Evolutionary conservation across 169 alveolate genomes (phyloP).

Genomic region (Eimeria zaria): DNA sequence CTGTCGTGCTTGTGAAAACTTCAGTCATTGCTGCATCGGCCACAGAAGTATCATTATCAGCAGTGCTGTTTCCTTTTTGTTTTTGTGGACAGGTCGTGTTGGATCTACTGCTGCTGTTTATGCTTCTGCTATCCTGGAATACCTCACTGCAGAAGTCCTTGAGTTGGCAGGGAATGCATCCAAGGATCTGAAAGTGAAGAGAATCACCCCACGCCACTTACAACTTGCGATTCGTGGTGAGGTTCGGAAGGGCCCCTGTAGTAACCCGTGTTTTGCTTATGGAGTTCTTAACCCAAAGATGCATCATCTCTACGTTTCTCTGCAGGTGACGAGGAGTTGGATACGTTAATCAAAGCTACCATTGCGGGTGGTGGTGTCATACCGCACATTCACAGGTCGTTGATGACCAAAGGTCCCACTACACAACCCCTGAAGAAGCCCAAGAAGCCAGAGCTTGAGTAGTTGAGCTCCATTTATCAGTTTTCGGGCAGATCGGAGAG

Average conservation of each 20-base stretch:
- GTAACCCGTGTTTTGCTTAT: neutral
- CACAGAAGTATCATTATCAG: neutral
- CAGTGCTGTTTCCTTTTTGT: neutral
- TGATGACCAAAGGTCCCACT: constrained; percentile 84
- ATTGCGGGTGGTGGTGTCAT: constrained; percentile 99
- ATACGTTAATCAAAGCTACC: constrained; percentile 98
- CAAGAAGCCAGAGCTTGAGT: constrained; percentile 75
- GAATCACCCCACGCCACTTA: constrained; percentile 98
- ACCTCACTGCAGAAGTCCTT: constrained; percentile 99
- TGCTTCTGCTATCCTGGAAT: constrained; percentile 99
- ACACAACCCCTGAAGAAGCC: constrained; percentile 80
- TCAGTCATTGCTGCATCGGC: neutral
- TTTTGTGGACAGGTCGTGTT: constrained; percentile 90
- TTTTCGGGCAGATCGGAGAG: constrained; percentile 14
- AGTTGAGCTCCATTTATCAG: neutral
- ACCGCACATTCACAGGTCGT: constrained; percentile 97
- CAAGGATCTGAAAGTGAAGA: constrained; percentile 98
- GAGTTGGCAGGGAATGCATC: constrained; percentile 99
- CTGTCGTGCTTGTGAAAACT: neutral
- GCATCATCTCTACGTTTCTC: constrained; percentile 11
- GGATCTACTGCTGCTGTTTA: constrained; percentile 99
- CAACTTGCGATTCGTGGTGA: constrained; percentile 95
- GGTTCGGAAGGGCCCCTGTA: neutral
- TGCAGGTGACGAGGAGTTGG: constrained; percentile 99
- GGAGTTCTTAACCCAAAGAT: neutral